These are phyloP conservation scores for Phytophthora idaei DNA, from an alignment of 352 stramenopile genomes.

Conservation along the genomic window DNA sequence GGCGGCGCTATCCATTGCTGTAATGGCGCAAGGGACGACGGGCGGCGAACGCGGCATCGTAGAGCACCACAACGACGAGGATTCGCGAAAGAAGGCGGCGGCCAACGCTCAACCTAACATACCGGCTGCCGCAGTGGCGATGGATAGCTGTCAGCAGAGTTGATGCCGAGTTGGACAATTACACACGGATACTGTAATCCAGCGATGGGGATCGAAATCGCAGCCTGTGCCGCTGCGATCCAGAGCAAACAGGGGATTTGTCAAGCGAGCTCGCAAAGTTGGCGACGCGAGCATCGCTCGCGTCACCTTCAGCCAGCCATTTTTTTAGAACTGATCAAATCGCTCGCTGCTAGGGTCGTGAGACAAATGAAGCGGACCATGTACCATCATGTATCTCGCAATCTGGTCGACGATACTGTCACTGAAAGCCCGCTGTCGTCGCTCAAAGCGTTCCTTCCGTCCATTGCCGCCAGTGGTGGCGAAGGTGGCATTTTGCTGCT, in stretches of 20 bases:
- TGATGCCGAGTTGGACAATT: slow-evolving; percentile 1
- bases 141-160: slow-evolving; percentile 8
- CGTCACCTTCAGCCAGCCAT: no score
- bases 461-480: no score
- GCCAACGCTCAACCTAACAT: not conserved
- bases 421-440: slow-evolving; percentile 1
- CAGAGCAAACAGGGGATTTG: slow-evolving; percentile 4
- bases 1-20: no score
- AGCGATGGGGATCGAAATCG: slow-evolving; percentile 2
- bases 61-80: not conserved
- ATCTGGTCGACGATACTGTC: slow-evolving; percentile 16
- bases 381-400: slow-evolving; percentile 1
- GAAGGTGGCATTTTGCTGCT: not conserved
- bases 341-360: slow-evolving; percentile 4
- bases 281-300: not conserved
- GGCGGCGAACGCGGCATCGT: no score
- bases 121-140: slow-evolving; percentile 4
- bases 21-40: slow-evolving; percentile 1
- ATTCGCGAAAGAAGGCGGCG: slow-evolving; percentile 12
- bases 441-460: not conserved
- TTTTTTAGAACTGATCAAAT: slow-evolving; percentile 12
- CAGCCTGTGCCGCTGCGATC: not conserved
- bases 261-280: not conserved
- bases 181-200: slow-evolving; percentile 9
- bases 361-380: slow-evolving; percentile 10